Conservation (phyloP, 306 rosid genomes). For the Begonia peltatifolia region DNA sequence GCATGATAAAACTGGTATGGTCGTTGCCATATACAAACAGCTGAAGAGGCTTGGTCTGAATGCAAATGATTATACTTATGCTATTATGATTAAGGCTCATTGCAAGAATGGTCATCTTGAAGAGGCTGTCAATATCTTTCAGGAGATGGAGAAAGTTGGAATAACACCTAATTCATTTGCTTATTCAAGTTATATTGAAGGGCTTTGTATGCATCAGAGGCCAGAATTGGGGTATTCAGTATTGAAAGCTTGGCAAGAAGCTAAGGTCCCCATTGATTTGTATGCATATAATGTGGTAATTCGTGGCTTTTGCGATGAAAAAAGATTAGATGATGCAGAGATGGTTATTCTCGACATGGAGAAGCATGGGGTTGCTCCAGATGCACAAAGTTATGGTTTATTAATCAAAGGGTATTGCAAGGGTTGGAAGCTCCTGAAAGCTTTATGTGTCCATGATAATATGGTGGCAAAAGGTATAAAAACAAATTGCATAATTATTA, state of each 20-base stretch:
- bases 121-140: conserved; percentile 28
- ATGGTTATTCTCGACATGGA: conserved; percentile 42
- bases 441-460: conserved; percentile 29
- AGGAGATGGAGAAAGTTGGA: conserved; percentile 57
- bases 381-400: conserved; percentile 31
- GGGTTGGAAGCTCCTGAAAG: conserved; percentile 30
- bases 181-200: conserved; percentile 42
- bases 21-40: conserved; percentile 31
- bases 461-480: conserved; percentile 58
- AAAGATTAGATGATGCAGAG: conserved; percentile 46
- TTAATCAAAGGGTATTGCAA: conserved; percentile 66
- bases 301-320: conserved; percentile 64
- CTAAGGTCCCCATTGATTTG: conserved; percentile 24
- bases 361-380: conserved; percentile 45
- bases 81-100: conserved; percentile 51
- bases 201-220: conserved; percentile 37
- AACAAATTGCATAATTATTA: conserved; percentile 46
- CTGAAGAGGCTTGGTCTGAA: conserved; percentile 55
- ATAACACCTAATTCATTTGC: conserved; percentile 35
- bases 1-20: conserved; percentile 27
- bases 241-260: conserved; percentile 31
- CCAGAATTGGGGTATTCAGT: conserved; percentile 45
- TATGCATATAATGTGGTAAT: conserved; percentile 43
- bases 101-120: conserved; percentile 48
- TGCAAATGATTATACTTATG: conserved; percentile 56